phyloP scores from a whole-genome alignment of 352 stramenopile species.

The Pythium biforme region DNA sequence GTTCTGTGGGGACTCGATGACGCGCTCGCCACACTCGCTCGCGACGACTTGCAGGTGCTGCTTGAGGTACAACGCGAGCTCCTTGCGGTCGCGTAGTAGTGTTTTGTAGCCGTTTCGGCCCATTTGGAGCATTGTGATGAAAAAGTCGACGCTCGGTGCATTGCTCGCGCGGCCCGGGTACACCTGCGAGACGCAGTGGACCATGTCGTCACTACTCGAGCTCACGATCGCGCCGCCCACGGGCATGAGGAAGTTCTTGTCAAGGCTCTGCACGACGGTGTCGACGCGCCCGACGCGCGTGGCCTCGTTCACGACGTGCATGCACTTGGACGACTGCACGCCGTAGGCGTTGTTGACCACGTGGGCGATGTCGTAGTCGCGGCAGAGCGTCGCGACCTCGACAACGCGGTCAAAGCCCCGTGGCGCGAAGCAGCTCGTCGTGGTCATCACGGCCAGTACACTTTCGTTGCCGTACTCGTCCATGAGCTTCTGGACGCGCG shows the following conservation, averaged over 20 bases:
- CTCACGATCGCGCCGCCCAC: conserved; percentile 92
- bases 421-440: conserved; percentile 98
- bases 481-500: conserved; percentile 66
- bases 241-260: conserved; percentile 99
- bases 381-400: conserved; percentile 90
- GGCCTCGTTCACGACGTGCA: conserved; percentile 91
- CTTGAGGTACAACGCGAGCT: conserved; percentile 73
- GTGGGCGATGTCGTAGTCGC: conserved; percentile 82
- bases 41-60: conserved; percentile 74
- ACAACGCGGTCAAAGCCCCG: conserved; percentile 94
- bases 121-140: conserved; percentile 99
- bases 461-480: conserved; percentile 47
- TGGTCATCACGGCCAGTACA: conserved; percentile 96
- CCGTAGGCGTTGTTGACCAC: conserved; percentile 99
- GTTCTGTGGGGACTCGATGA: conserved; percentile 91
- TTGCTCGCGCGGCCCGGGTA: conserved; percentile 96
- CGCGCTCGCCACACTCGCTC: conserved; percentile 83
- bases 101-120: conserved; percentile 83
- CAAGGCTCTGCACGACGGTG: conserved; percentile 96
- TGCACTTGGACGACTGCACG: conserved; percentile 93
- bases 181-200: conserved; percentile 88
- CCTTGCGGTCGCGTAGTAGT: conserved; percentile 87
- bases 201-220: conserved; percentile 65
- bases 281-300: conserved; percentile 93
- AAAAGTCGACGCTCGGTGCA: conserved; percentile 95